Evolutionary conservation across 768 basidiomycete genomes (phyloP), one percentile per base, ranked within the genome.

Genomic region (Amanita thiersii): DNA sequence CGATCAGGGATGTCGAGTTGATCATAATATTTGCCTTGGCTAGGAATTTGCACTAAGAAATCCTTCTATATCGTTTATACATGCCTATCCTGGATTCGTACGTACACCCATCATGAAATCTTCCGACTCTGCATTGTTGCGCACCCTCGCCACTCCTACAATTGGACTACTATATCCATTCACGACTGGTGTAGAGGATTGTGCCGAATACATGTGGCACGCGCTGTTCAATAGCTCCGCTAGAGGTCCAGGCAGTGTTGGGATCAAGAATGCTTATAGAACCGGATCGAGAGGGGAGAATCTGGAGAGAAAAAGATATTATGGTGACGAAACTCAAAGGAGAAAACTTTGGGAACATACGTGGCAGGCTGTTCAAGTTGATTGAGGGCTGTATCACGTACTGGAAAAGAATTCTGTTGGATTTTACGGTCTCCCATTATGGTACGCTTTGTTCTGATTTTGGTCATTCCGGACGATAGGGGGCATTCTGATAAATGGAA

Each of bases 81-180:
- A 69, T 45, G 43, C 57, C 3, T 52, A 45, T 33, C 66, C 68
- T 1, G 70, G 68, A 3, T 25, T 50, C 2, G 70, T 72, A 9
- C 54, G 60, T 11, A 70, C 71, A 0, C 39, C 44, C 5, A 20
- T 65, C 4, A 31, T 58, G 24, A 21, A 48, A 2, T 45, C 52
- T 4, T 58, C 61, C 3, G 53, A 60, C n/a, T 57, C 61, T 4
- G 25, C 43, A 14, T 15, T 53, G 8, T 19, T 62, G 24, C 56
- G 50, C 25, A 35, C 46, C 11, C 20, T 56, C 15, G 50, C 53
- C 0, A 40, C 52, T 21, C 0, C 59, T 15, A 0, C 58, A 11
- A 23, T 38, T 23, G 32, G 31, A 3, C 40, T 69, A 14, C 10
- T 49, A 5, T 55, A 50, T 8, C 54, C 54, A 8, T 53, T 66